Base-by-base conservation (phyloP, 345 rosid genomes). In the Garcia nutans region DNA sequence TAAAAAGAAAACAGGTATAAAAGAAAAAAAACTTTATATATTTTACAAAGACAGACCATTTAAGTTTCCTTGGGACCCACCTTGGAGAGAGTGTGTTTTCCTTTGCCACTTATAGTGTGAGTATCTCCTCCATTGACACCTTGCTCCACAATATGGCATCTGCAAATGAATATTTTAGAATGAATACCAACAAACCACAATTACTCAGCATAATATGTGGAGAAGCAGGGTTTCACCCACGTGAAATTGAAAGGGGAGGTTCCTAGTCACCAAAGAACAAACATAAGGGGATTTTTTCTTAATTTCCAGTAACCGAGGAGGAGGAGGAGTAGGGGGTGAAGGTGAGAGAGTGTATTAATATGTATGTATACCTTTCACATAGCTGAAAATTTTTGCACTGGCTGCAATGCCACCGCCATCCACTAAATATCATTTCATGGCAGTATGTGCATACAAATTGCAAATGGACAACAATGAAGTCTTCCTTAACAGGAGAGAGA, bases 301-400 rank as follows among this genome's bases (percentile, higher is more conserved):
- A 49, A 62, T 37, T 37, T 37, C 41, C 41, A 37, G 6, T 3
- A 37, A 6, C 7, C 1, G 33, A 26, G 10, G 28, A 47, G 23
- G 42, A 20, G 6, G 8, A 44, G 17, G 2, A 41, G n/a, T n/a
- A n/a, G n/a, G 54, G 23, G 20, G 16, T 8, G 60, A 54, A 58
- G 31, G 52, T 3, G 56, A 52, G 20, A 52, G n/a, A 52, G 0
- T 19, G 42, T 10, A 23, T 33, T 16, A 28, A 63, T 0, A 55
- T 64, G 62, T 22, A 75, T 47, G 8, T 26, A 73, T 77, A 90
- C 94, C 86, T 87, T 76, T 83, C 87, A 82, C 97, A 93, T n/a
- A 90, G 72, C 55, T 90, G 90, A 79, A 87, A 85, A 67, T 82
- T 81, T 78, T 90, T 88, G 82, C 98, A 90, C 54, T 77, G 85